Conservation (phyloP, 163 green algal species). For the Scenedesmus sp. region DNA sequence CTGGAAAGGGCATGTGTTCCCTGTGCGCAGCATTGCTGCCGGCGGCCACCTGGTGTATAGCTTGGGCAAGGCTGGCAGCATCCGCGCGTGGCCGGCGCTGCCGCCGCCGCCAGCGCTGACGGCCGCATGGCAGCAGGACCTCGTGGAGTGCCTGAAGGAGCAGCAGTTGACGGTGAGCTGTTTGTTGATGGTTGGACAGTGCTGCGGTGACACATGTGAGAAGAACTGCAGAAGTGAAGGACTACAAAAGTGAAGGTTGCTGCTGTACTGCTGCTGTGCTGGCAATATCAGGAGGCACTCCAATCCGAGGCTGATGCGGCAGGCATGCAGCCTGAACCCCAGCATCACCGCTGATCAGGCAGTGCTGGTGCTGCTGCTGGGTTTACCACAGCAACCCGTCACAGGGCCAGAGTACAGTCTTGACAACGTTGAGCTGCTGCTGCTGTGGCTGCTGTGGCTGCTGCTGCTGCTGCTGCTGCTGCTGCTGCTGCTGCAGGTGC, state of each 20-base stretch:
- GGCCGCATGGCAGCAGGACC: conserved; percentile 31
- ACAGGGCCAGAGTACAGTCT: too few relatives aligned
- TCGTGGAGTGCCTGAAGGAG: conserved; percentile 11
- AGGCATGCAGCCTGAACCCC: too few relatives aligned
- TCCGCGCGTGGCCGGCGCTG: conserved; percentile 61
- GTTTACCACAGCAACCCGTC: not conserved
- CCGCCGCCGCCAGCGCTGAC: conserved; percentile 24
- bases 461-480: not conserved
- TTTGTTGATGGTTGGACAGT: not conserved
- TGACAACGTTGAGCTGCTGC: not conserved
- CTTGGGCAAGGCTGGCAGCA: conserved; percentile 71
- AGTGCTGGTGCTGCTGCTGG: not conserved
- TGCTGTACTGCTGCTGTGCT: too few relatives aligned
- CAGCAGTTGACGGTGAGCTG: conserved; percentile 15
- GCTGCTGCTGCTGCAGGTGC: conserved; percentile 22
- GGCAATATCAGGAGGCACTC: too few relatives aligned
- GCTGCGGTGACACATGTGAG: not conserved
- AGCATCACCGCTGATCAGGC: too few relatives aligned
- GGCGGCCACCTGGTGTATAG: conserved; percentile 65
- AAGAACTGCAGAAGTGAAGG: too few relatives aligned
- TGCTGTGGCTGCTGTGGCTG: not conserved
- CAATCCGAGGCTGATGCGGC: too few relatives aligned
- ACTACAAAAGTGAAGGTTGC: too few relatives aligned
- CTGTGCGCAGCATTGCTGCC: conserved; percentile 63
- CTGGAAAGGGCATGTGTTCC: conserved; percentile 67